Percentiles rank a stretch among this genome's conserved stretches.
phyloP scores from a whole-genome alignment of 1,284 basidiomycete genomes.

The Cystobasidiaceae sp. region DNA sequence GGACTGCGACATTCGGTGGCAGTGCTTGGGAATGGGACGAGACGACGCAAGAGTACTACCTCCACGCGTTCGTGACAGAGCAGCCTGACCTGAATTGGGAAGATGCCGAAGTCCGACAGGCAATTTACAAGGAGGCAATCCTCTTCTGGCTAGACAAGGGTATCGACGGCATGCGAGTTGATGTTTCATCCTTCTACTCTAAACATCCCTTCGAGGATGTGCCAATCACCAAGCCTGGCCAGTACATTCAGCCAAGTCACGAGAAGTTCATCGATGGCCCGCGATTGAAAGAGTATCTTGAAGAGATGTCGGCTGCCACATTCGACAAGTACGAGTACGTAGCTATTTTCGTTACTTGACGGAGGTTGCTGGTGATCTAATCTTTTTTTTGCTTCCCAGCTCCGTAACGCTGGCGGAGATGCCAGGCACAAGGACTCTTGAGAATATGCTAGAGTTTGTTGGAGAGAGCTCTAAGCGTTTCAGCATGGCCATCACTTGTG shows the following conservation, averaged over 20 bases:
- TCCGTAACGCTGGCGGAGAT: constrained; percentile 20
- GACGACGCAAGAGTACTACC: constrained; percentile 64
- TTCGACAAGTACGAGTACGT: constrained; percentile 26
- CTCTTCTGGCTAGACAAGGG: constrained; percentile 69
- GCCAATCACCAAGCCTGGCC: constrained; percentile 53
- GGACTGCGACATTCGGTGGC: constrained; percentile 51
- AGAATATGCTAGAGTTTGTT: constrained; percentile 21
- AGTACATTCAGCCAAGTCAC: constrained; percentile 1
- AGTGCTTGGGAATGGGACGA: constrained; percentile 70
- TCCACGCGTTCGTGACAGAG: constrained; percentile 63
- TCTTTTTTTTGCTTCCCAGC: no score
- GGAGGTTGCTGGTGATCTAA: no score
- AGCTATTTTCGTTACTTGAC: no score
- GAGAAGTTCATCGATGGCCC: constrained; percentile 20
- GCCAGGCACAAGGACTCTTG: constrained; percentile 6
- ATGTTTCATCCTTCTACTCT: constrained; percentile 42
- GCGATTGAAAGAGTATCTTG: constrained; percentile 3
- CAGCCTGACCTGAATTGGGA: constrained; percentile 80
- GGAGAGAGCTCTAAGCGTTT: constrained; percentile 11
- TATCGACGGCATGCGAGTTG: constrained; percentile 62
- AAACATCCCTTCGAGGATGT: constrained; percentile 63
- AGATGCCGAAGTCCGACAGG: constrained; percentile 50
- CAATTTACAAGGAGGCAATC: constrained; percentile 45
- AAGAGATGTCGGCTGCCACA: constrained; percentile 16
- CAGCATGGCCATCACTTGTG: constrained; percentile 25